Evolutionary conservation across 495 filamentous ascomycete genomes (phyloP).

Genomic region (Podospora anserina): DNA sequence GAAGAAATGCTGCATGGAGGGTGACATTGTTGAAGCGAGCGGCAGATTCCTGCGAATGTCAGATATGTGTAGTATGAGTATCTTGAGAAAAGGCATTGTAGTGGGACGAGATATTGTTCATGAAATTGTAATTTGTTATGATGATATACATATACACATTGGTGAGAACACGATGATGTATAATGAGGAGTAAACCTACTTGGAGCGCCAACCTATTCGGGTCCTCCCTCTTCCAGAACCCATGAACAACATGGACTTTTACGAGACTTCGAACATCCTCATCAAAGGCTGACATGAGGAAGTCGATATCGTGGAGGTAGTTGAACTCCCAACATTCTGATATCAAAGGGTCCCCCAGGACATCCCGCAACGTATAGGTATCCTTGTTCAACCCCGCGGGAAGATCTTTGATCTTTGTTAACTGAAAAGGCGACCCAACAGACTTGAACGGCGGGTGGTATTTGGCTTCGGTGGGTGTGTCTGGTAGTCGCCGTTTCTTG

Average conservation of each 20-base stretch:
- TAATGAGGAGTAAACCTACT: not conserved
- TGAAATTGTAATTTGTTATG: no score
- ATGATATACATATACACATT: no score
- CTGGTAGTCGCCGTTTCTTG: constrained; percentile 31
- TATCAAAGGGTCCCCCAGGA: constrained; percentile 80
- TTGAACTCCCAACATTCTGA: constrained; percentile 89
- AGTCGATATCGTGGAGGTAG: constrained; percentile 78
- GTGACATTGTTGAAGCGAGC: constrained; percentile 63
- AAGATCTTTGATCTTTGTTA: constrained; percentile 69
- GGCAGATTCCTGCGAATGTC: constrained; percentile 47
- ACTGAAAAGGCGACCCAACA: constrained; percentile 65
- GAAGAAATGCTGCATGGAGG: constrained; percentile 73
- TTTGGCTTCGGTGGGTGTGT: constrained; percentile 8
- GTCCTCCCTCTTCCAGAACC: constrained; percentile 80
- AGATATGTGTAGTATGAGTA: not conserved
- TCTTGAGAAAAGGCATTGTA: no score
- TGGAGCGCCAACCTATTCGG: constrained; percentile 51
- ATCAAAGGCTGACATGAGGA: constrained; percentile 62
- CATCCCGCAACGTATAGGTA: constrained; percentile 63
- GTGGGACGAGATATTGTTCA: no score
- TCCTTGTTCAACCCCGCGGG: constrained; percentile 60
- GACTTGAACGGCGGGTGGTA: not conserved
- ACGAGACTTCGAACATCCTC: constrained; percentile 62
- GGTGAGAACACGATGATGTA: no score
- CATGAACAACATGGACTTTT: constrained; percentile 75